Evolutionary conservation across 306 rosid genomes (phyloP), one percentile per base, ranked within the genome.

Genomic region (Dalbergia cochinchinensis): DNA sequence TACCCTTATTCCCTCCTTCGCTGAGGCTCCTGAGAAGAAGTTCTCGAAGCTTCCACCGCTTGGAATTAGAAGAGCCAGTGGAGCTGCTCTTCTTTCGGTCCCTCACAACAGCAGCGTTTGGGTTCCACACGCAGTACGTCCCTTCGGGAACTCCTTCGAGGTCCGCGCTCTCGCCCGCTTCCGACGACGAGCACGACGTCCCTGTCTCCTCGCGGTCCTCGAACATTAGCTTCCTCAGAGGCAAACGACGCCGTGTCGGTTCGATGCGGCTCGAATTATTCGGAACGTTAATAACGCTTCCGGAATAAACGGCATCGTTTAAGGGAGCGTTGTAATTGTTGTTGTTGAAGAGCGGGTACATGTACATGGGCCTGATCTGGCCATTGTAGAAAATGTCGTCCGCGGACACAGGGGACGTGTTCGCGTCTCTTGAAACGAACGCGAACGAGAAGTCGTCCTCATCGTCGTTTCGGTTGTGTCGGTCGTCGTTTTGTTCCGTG

Each of bases 381-480:
- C 99, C 98, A 83, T 96, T 93, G 71, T 14, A 85, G 88, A 96
- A 96, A 79, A 96, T 89, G 79, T 96, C 99, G 73, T 96, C 94
- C 0, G 99, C 99, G 0, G 96, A 82, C 0, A 89, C 90, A 0
- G 93, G 83, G 0, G 86, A 87, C 41, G 83, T 57, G 16, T 65
- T 62, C 0, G 86, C 13, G 19, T 89, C 93, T 22, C 81, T 74
- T 22, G 82, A 77, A 39, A 90, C 89, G 3, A 87, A 79, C 8
- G 94, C 81, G 58, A 96, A 96, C 71, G 93, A 97, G 44, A 91
- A 93, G 0, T 91, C 98, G 3, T 65, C 87, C 0, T 85, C 88
- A 0, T 78, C 81, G 0, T 59, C 83, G 11, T 39, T 73, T 0
- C 50, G 71, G 3, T 45, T 34, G 0, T 5, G 50, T 0, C 6